These are phyloP conservation scores for Ambrosiella xylebori DNA, from an alignment of 2,329 filamentous ascomycete genomes.

Conservation along the genomic window DNA sequence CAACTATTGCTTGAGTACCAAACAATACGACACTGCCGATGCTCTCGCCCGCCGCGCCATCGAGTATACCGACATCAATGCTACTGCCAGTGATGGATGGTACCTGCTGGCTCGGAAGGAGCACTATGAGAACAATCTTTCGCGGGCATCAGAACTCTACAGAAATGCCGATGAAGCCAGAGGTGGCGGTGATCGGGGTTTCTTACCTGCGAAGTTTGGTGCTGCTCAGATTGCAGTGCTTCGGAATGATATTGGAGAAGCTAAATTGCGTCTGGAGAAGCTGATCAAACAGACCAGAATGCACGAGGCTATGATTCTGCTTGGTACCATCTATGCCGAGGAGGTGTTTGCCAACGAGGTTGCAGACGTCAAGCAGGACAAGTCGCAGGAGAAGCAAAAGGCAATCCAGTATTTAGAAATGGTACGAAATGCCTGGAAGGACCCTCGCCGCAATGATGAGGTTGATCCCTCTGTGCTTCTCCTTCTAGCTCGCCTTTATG, in stretches of 20 bases:
- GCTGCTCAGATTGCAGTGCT: constrained; percentile 75
- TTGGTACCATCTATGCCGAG: constrained; percentile 85
- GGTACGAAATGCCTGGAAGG: constrained; percentile 80
- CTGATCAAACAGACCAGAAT: constrained; percentile 73
- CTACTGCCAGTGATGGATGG: constrained; percentile 94
- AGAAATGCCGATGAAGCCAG: constrained; percentile 78
- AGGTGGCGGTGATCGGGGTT: constrained; percentile 79
- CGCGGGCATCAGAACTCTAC: constrained; percentile 72
- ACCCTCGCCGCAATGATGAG: constrained; percentile 65
- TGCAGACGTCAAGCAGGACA: constrained; percentile 65
- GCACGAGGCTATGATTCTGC: constrained; percentile 77
- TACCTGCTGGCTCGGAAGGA: constrained; percentile 85
- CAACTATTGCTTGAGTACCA: constrained; percentile 72
- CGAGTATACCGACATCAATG: constrained; percentile 87
- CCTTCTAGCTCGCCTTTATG: constrained; percentile 82
- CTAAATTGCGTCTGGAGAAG: constrained; percentile 86
- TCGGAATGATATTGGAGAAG: constrained; percentile 71
- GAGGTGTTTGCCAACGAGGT: constrained; percentile 73
- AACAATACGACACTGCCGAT: constrained; percentile 66
- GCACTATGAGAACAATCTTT: constrained; percentile 60
- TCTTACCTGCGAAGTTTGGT: constrained; percentile 87
- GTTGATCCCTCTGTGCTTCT: constrained; percentile 78
- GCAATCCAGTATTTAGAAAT: constrained; percentile 70
- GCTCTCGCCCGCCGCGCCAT: constrained; percentile 82
- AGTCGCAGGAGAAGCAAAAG: constrained; percentile 68